Conservation (phyloP, 1,284 basidiomycete species). For the Microbotryum intermedium region DNA sequence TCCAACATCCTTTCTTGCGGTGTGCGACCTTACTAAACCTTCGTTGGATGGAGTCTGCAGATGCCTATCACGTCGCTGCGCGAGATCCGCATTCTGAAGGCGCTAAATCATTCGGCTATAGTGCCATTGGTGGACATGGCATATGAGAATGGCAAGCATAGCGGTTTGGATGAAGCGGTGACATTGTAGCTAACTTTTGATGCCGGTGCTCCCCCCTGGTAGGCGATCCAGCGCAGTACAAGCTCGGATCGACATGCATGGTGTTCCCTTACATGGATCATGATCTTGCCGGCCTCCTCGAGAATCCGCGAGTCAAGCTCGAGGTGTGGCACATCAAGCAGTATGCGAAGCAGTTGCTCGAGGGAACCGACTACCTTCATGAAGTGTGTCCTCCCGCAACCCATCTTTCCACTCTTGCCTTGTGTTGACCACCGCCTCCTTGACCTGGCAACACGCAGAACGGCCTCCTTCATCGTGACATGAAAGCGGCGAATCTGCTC, state of each 20-base stretch:
- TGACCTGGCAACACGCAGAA: constrained; percentile 51
- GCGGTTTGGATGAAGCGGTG: constrained; percentile 45
- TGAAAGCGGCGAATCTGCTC: constrained; percentile 96
- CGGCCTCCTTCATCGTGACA: constrained; percentile 90
- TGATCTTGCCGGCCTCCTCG: constrained; percentile 86
- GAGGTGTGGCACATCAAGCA: constrained; percentile 59
- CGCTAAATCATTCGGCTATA: constrained; percentile 73
- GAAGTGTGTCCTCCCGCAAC: constrained; percentile 47
- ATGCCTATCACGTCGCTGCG: constrained; percentile 84
- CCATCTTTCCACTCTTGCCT: constrained; percentile 6
- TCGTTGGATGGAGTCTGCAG: constrained; percentile 21
- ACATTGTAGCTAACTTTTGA: constrained; percentile 24
- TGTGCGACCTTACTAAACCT: background rate
- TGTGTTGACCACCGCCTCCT: constrained; percentile 12
- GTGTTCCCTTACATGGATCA: constrained; percentile 99
- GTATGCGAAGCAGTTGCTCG: constrained; percentile 88
- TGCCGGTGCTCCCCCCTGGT: constrained; percentile 8
- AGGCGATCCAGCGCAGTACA: constrained; percentile 40
- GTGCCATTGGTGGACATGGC: constrained; percentile 91
- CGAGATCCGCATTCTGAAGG: constrained; percentile 97
- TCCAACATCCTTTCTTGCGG: background rate
- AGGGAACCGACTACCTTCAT: constrained; percentile 94
- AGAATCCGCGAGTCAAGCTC: constrained; percentile 78
- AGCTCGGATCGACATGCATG: constrained; percentile 71
- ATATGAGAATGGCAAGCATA: constrained; percentile 41